Evolutionary conservation across 2,329 filamentous ascomycete genomes (phyloP), one percentile per base, ranked within the genome.

Genomic region (Alternaria metachromatica): DNA sequence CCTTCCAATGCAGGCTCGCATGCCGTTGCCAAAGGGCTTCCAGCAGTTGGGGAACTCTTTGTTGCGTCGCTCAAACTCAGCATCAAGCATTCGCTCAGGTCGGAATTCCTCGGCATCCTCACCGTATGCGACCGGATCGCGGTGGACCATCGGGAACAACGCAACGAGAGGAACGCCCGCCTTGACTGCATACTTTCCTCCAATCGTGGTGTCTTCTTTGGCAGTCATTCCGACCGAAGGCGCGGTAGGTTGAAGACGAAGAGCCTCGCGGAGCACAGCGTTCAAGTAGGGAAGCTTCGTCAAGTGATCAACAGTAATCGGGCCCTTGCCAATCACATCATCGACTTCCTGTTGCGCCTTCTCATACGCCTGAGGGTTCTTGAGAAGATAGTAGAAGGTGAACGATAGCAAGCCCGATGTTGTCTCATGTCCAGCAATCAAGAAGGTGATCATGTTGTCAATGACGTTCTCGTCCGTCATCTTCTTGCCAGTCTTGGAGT

Each of bases 371-470:
- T 80, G 74, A 0, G 86, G 86, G 71, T 86, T 86, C 76, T 84
- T 83, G 2, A 85, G 66, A 3, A 89, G 79, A 55, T 86, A 83
- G 67, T 85, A 84, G 63, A 88, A 84, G 9, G 81, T 78, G 8
- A 82, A 82, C 0, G 79, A 81, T 7, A 81, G 63, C 2, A 80
- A 60, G 5, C 78, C 78, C 12, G 78, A 80, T 5, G 78, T 80
- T 1, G 78, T 80, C 78, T 81, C 64, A 77, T 81, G 64, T 4
- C 74, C 72, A 41, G 70, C 86, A 72, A 70, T 88, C 44, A 90
- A 85, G 82, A 92, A 90, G 3, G 86, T 86, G 57, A 91, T 87
- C 68, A 92, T 88, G 75, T 92, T 90, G 76, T 91, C 88, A 51
- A 90, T 84, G 53, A 91, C 85, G 63, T 87, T 86, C 10, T 86